phyloP scores from a whole-genome alignment of 768 basidiomycete genomes.

The Trichaptum fuscoviolaceum region DNA sequence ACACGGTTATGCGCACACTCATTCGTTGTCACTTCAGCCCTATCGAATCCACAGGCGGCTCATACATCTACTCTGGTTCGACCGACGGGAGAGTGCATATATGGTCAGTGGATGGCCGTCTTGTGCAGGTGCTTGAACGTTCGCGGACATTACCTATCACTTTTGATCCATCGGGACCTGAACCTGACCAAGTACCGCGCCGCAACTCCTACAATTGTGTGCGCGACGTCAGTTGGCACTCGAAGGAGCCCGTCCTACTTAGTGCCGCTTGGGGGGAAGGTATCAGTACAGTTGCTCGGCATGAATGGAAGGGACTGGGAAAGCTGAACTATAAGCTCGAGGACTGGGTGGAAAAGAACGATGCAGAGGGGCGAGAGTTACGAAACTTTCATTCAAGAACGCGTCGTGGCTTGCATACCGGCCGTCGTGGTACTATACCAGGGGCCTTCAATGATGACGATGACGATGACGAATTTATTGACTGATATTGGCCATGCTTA shows the following conservation, averaged over 20 bases:
- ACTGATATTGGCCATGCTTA: conserved; percentile 21
- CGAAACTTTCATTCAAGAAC: too few relatives aligned
- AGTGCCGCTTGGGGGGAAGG: conserved; percentile 82
- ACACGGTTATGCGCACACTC: conserved; percentile 82
- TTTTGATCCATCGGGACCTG: conserved; percentile 65
- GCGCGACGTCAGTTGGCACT: conserved; percentile 95
- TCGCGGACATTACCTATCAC: conserved; percentile 64
- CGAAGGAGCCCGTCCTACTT: conserved; percentile 87
- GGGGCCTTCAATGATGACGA: conserved; percentile 20
- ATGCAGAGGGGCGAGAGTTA: conserved; percentile 27
- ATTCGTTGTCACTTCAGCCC: conserved; percentile 98
- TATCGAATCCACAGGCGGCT: conserved; percentile 81
- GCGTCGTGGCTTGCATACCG: neutral
- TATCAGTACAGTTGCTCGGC: conserved; percentile 79
- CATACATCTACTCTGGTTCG: conserved; percentile 94
- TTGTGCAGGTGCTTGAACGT: conserved; percentile 83
- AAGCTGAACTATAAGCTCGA: conserved; percentile 65
- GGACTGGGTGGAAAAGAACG: conserved; percentile 64
- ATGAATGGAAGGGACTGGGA: conserved; percentile 92
- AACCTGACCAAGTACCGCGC: conserved; percentile 30
- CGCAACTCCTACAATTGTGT: conserved; percentile 50
- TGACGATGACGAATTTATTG: conserved; percentile 26
- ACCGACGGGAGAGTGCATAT: conserved; percentile 85
- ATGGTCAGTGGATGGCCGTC: conserved; percentile 88
- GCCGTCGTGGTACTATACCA: conserved; percentile 14